A percentile compares a stretch with the other conserved stretches of the same genome.
phyloP scores from a whole-genome alignment of 2,329 filamentous ascomycete species.

The Chaetoscypha palmicola region DNA sequence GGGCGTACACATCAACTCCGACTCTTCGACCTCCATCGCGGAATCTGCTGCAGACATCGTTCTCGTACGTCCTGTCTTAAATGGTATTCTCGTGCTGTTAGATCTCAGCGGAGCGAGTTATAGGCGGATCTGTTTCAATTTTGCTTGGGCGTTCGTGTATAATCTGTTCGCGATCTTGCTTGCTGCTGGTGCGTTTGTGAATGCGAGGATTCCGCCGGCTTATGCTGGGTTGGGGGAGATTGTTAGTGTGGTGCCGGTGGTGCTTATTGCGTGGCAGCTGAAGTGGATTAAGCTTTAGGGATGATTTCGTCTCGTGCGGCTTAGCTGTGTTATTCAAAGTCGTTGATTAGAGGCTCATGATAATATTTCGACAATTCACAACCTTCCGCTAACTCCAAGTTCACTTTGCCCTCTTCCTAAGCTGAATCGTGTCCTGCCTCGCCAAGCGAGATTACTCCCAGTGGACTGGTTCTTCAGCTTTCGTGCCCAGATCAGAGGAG shows the following conservation, averaged over 20 bases:
- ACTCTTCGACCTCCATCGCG: slow-evolving; percentile 61
- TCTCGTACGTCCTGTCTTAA: slow-evolving; percentile 50
- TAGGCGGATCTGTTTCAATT: slow-evolving; percentile 50
- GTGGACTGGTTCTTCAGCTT: no score
- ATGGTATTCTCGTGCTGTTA: slow-evolving; percentile 51
- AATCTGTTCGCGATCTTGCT: slow-evolving; percentile 55
- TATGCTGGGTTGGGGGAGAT: slow-evolving; percentile 59
- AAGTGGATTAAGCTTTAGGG: slow-evolving; percentile 7
- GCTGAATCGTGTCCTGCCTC: no score
- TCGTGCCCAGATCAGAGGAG: no score
- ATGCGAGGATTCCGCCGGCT: slow-evolving; percentile 44
- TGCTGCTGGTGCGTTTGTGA: slow-evolving; percentile 51
- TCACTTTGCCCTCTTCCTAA: no score
- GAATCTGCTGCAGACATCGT: slow-evolving; percentile 62
- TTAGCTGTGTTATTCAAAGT: no score
- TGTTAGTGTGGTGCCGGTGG: slow-evolving; percentile 57
- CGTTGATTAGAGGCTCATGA: no score
- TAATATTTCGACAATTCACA: no score
- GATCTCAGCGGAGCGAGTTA: slow-evolving; percentile 37
- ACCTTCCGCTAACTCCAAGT: no score
- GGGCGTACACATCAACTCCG: slow-evolving; percentile 59
- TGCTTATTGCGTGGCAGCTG: slow-evolving; percentile 28
- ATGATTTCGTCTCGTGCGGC: no score
- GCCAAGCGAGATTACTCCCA: no score
- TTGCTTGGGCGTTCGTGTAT: slow-evolving; percentile 54